These are phyloP conservation scores for Phoma sp. DNA, from an alignment of 2,329 filamentous ascomycete species.

Conservation along the genomic window DNA sequence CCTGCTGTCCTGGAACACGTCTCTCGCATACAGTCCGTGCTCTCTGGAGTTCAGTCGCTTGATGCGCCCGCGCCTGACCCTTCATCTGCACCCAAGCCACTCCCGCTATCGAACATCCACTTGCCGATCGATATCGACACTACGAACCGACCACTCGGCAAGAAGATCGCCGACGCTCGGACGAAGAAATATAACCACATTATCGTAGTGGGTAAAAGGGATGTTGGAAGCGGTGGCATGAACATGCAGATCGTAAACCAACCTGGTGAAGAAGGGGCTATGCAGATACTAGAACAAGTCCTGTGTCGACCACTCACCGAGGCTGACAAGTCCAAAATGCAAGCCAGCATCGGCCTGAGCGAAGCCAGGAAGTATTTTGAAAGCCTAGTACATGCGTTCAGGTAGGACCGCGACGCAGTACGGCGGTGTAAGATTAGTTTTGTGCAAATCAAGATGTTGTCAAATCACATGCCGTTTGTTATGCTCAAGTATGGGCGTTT, in stretches of 20 bases:
- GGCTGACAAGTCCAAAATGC: slow-evolving; percentile 24
- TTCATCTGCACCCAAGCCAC: slow-evolving; percentile 41
- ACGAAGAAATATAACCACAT: slow-evolving; percentile 76
- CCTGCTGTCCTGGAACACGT: slow-evolving; percentile 60
- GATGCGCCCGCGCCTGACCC: slow-evolving; percentile 18
- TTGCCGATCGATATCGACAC: slow-evolving; percentile 75
- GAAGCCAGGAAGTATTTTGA: slow-evolving; percentile 43
- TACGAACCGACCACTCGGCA: slow-evolving; percentile 66
- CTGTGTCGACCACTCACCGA: slow-evolving; percentile 23
- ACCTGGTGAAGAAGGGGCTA: slow-evolving; percentile 40
- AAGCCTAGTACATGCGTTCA: slow-evolving; percentile 32
- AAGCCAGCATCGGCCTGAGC: slow-evolving; percentile 23
- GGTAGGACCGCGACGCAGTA: too few species aligned
- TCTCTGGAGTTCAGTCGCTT: slow-evolving; percentile 36
- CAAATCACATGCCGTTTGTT: too few species aligned
- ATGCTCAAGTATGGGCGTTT: too few species aligned
- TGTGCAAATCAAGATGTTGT: too few species aligned
- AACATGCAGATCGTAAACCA: slow-evolving; percentile 48
- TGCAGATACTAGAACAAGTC: slow-evolving; percentile 45
- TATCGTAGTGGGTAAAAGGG: slow-evolving; percentile 68
- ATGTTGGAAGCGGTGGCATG: slow-evolving; percentile 36
- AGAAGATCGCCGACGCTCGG: slow-evolving; percentile 77
- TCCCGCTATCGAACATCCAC: slow-evolving; percentile 63
- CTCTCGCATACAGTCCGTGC: slow-evolving; percentile 48
- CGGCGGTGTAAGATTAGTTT: slow-evolving; percentile 35